These are phyloP conservation scores for Pichia sp. DNA, from an alignment of 1,139 yeast species.

Conservation along the genomic window DNA sequence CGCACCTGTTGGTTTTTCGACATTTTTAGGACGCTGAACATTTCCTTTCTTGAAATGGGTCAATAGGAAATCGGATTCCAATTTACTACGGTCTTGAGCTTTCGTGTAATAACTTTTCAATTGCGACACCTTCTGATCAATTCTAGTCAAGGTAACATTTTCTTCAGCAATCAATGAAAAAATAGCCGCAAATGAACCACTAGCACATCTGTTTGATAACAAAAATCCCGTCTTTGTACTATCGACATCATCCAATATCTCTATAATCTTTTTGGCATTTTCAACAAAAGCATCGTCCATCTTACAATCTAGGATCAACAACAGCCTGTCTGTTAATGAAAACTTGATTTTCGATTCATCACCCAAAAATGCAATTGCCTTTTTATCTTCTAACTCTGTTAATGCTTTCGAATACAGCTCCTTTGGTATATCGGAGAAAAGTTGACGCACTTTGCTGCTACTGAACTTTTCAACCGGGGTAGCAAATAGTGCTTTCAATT, in stretches of 20 bases:
- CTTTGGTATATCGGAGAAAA: conserved; percentile 38
- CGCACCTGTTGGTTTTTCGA: conserved; percentile 45
- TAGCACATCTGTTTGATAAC: conserved; percentile 49
- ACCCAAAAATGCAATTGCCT: conserved; percentile 44
- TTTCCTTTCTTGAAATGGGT: conserved; percentile 11
- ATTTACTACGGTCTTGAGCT: conserved; percentile 47
- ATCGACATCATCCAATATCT: conserved; percentile 31
- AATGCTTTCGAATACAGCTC: conserved; percentile 42
- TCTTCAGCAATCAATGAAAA: conserved; percentile 36
- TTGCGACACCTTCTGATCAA: conserved; percentile 41
- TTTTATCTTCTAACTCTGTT: conserved; percentile 42
- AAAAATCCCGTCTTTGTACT: conserved; percentile 42
- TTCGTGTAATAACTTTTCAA: conserved; percentile 54
- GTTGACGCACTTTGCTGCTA: conserved; percentile 32
- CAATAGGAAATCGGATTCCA: conserved; percentile 55
- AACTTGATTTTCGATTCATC: conserved; percentile 42
- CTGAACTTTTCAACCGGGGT: conserved; percentile 43
- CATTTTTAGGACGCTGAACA: conserved; percentile 5
- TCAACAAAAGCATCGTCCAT: conserved; percentile 35
- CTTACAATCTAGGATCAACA: conserved; percentile 33
- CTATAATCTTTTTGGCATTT: conserved; percentile 38
- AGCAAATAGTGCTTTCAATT: conserved; percentile 52
- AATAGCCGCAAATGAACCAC: conserved; percentile 49
- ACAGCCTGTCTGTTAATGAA: conserved; percentile 49
- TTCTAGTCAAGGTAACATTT: conserved; percentile 36